Evolutionary conservation across 2,329 filamentous ascomycete genomes (phyloP).

Genomic region (Epichloe gansuensis): DNA sequence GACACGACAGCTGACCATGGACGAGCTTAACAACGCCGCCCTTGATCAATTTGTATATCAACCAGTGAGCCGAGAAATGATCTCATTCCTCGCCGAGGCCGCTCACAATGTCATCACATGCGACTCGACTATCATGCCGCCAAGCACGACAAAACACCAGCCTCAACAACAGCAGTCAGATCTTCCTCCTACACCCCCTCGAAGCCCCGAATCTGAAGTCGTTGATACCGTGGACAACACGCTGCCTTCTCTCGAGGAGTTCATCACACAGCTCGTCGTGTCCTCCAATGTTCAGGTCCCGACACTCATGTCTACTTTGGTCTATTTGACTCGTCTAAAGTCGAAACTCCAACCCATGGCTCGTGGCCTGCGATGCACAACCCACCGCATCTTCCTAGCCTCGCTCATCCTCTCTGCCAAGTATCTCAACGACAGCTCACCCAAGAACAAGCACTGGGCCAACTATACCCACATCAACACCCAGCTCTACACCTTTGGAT

Average conservation of each 20-base stretch:
- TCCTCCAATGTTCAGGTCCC: conserved; percentile 94
- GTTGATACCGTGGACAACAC: conserved; percentile 34
- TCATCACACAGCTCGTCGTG: conserved; percentile 83
- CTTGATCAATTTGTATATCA: conserved; percentile 71
- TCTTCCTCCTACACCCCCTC: conserved; percentile 39
- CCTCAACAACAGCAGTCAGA: conserved; percentile 8
- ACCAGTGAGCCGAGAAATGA: conserved; percentile 64
- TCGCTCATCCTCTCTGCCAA: conserved; percentile 79
- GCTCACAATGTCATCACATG: conserved; percentile 70
- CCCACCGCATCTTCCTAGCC: conserved; percentile 93
- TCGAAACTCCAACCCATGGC: conserved; percentile 81
- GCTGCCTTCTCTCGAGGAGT: conserved; percentile 73
- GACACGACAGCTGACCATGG: conserved; percentile 33
- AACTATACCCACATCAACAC: conserved; percentile 73
- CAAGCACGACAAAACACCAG: conserved; percentile 19
- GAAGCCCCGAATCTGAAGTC: conserved; percentile 35
- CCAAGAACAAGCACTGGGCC: conserved; percentile 99
- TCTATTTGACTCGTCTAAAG: conserved; percentile 80
- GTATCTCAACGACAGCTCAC: conserved; percentile 96
- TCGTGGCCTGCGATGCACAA: conserved; percentile 91
- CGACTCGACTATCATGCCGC: conserved; percentile 47
- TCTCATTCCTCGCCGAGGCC: conserved; percentile 60
- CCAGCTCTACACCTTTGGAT: conserved; percentile 58
- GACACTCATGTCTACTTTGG: conserved; percentile 90
- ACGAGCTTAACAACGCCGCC: conserved; percentile 57